Evolutionary conservation across 164 flowering plant genomes (phyloP).

Genomic region (Vitis labrusca): DNA sequence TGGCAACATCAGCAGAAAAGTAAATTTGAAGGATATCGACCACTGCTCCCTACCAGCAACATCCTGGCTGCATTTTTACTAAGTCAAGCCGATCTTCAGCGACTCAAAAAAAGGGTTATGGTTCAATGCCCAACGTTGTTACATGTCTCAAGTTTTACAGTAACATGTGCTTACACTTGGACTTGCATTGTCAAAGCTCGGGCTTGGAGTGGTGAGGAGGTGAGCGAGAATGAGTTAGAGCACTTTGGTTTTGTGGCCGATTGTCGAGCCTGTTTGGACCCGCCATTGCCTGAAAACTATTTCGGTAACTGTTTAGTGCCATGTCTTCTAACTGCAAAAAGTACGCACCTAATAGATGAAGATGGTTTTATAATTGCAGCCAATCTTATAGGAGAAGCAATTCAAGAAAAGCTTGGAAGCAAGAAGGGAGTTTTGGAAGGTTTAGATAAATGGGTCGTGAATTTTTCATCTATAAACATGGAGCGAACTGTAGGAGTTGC

Average conservation of each 20-base stretch:
- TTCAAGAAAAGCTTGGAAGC: constrained; percentile 1
- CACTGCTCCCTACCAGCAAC: not conserved
- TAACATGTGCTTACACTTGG: constrained; percentile 25
- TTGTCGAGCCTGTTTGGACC: constrained; percentile 22
- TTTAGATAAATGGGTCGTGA: not conserved
- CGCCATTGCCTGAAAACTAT: constrained; percentile 23
- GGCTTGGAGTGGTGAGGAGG: not conserved
- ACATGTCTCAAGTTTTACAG: constrained; percentile 25
- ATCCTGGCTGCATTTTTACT: constrained; percentile 4
- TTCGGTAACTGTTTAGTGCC: constrained; percentile 30
- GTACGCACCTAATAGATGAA: constrained; percentile 16
- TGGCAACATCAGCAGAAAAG: no score
- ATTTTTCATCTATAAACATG: no score
- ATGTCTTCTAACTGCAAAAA: not conserved
- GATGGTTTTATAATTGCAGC: constrained; percentile 23
- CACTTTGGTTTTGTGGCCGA: constrained; percentile 20
- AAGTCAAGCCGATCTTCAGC: constrained; percentile 5
- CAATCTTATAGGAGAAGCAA: constrained; percentile 19
- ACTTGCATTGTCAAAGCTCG: constrained; percentile 25
- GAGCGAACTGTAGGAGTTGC: constrained; percentile 4
- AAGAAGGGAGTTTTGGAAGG: not conserved
- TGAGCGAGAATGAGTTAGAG: not conserved
- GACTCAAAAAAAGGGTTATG: not conserved
- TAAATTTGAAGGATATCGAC: no score
- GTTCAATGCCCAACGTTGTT: not conserved